Base-by-base conservation (phyloP, 225 moss, liverwort and hornwort genomes). In the Lunularia cruciata region DNA sequence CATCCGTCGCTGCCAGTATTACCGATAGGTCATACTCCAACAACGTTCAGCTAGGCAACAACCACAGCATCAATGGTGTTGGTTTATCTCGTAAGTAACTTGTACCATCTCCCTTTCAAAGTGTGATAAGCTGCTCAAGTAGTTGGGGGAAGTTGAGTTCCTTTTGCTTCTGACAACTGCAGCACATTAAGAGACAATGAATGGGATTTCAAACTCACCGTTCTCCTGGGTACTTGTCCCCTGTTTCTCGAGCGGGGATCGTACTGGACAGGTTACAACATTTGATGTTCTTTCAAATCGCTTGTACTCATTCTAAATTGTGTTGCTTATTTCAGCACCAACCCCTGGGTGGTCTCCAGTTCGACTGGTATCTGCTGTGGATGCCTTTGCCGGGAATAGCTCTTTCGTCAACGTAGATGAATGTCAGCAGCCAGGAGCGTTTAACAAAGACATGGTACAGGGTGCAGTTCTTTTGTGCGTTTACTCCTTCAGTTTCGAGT, bases 1-100 rank as follows among this genome's bases (percentile, higher is more conserved):
- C 84, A 0, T 88, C 89, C 0, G 85, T 91, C 34, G 91, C 89
- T 72, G 91, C 91, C 8, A 80, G 91, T 60, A 81, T 77, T 59
- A 86, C 88, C 36, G 91, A 91, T 68, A 73, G 87, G 69, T 76
- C 87, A 11, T 91, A 83, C 67, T 75, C 75, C 2, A 85, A 85
- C 53, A 57, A 26, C 25, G 49, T 91, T 26, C 64, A 39, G 39
- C 84, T 89, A 20, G 83, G 87, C 59, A 76, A 85, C 65, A 73
- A 78, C 19, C 32, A 54, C 28, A 65, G 32, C 18, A 31, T 78
- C 52, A 19, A 5, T 6, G 84, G 84, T 23, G 74, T 75, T 6
- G 78, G 81, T 40, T 74, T 85, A 57, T 74, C 84, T 30, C 75
- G 84, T 85, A 76, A 75, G 82, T 67, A 6, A 20, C 47, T 37